A percentile compares a stretch with the other conserved stretches of the same genome.
These are phyloP conservation scores for Tetracladium setigerum DNA, from an alignment of 495 filamentous ascomycete genomes.

Conservation along the genomic window DNA sequence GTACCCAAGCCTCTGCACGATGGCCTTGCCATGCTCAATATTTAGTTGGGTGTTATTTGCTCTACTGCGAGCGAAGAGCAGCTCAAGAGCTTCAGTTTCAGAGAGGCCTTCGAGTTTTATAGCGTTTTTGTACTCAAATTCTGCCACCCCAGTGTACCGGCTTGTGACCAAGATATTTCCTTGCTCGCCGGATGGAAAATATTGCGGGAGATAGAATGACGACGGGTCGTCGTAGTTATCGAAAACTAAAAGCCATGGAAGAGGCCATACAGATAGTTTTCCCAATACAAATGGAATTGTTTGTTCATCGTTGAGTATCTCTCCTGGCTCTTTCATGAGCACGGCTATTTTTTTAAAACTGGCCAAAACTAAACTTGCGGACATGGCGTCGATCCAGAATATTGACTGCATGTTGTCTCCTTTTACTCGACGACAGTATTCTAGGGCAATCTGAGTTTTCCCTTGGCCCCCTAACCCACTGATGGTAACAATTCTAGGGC, in stretches of 20 bases:
- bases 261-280: slow-evolving; percentile 11
- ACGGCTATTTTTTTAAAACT: slow-evolving; percentile 4
- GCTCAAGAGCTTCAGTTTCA: slow-evolving; percentile 19
- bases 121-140: background rate
- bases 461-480: slow-evolving; percentile 27
- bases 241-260: slow-evolving; percentile 23
- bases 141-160: slow-evolving; percentile 8
- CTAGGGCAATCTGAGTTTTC: slow-evolving; percentile 28
- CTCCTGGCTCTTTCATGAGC: background rate
- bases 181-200: slow-evolving; percentile 7
- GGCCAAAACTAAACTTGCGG: slow-evolving; percentile 4
- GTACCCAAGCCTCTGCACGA: slow-evolving; percentile 20
- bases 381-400: slow-evolving; percentile 27
- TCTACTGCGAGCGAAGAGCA: slow-evolving; percentile 14
- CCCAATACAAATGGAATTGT: slow-evolving; percentile 16
- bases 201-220: slow-evolving; percentile 10
- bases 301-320: background rate
- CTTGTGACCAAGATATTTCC: slow-evolving; percentile 22
- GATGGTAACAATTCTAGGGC: slow-evolving; percentile 11
- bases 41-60: background rate
- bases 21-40: slow-evolving; percentile 1
- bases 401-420: slow-evolving; percentile 11
- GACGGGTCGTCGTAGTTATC: slow-evolving; percentile 28
- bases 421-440: slow-evolving; percentile 21
- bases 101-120: slow-evolving; percentile 6